Evolutionary conservation across 768 basidiomycete genomes (phyloP).

Genomic region (Lenzites betulinus): DNA sequence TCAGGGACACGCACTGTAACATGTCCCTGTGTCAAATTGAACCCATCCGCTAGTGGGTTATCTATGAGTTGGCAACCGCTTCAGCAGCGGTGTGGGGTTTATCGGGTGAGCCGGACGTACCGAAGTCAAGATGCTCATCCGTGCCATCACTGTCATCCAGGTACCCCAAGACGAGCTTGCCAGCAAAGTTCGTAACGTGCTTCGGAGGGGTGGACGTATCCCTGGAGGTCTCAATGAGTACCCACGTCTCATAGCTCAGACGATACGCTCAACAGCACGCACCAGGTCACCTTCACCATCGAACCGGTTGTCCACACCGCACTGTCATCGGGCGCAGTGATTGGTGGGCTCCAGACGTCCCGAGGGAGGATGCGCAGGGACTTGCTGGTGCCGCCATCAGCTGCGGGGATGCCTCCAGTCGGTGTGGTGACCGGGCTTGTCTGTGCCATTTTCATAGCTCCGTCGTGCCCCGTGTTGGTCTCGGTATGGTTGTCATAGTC

Average conservation of each 20-base stretch:
- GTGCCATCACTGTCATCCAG: conserved; percentile 38
- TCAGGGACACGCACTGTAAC: conserved; percentile 55
- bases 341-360: conserved; percentile 51
- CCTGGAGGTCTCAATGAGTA: conserved; percentile 34
- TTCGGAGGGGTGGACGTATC: conserved; percentile 40
- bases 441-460: background rate
- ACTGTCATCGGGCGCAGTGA: conserved; percentile 46
- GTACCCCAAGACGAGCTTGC: conserved; percentile 55
- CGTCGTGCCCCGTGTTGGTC: background rate
- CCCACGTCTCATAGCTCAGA: conserved; percentile 1
- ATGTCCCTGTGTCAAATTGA: conserved; percentile 53
- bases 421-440: background rate
- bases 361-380: background rate
- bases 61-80: conserved; percentile 45
- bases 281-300: conserved; percentile 56
- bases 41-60: conserved; percentile 55
- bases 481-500: conserved; percentile 2
- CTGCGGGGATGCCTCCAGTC: no score
- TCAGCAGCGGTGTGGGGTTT: background rate
- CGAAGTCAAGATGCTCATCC: conserved; percentile 55
- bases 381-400: background rate
- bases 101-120: conserved; percentile 34
- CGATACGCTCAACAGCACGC: conserved; percentile 23
- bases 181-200: conserved; percentile 43
- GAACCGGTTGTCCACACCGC: conserved; percentile 55